A percentile compares a stretch with the other conserved stretches of the same genome.
phyloP scores from a whole-genome alignment of 176 grass and related monocot species.

The Aechmea fasciata region DNA sequence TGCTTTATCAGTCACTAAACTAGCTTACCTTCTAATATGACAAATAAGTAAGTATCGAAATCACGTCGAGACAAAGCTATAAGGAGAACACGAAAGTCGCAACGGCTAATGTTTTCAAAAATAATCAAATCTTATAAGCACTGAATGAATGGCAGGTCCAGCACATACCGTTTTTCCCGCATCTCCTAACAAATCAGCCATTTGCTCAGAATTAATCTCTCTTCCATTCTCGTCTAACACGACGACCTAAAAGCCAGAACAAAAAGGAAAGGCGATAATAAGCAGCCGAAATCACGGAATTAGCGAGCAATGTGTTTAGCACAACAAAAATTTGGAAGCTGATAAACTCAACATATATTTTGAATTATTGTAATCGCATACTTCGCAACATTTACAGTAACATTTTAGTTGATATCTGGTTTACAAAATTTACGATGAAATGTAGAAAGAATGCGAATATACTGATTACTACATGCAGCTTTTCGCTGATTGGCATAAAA shows the following conservation, averaged over 20 bases:
- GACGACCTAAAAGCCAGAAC: constrained; percentile 43
- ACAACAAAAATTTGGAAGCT: neutral
- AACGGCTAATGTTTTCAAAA: neutral
- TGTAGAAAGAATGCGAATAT: neutral
- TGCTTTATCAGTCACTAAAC: no score
- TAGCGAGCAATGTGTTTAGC: neutral
- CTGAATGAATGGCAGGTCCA: neutral
- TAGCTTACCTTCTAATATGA: no score
- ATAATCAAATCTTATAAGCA: neutral
- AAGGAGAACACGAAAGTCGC: neutral
- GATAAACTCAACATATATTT: neutral
- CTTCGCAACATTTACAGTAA: no score
- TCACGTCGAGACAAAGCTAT: neutral
- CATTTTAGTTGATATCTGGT: no score
- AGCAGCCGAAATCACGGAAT: constrained; percentile 6
- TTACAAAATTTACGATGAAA: neutral
- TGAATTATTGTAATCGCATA: no score
- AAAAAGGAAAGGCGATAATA: constrained; percentile 4
- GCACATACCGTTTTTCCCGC: constrained; percentile 56
- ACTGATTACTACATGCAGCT: no score
- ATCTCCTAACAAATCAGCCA: constrained; percentile 80
- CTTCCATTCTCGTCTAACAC: constrained; percentile 71
- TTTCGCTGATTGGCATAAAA: no score
- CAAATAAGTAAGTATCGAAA: no score
- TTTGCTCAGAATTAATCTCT: constrained; percentile 66